Base-by-base conservation (phyloP, 768 basidiomycete genomes). In the Auricularia sp. region DNA sequence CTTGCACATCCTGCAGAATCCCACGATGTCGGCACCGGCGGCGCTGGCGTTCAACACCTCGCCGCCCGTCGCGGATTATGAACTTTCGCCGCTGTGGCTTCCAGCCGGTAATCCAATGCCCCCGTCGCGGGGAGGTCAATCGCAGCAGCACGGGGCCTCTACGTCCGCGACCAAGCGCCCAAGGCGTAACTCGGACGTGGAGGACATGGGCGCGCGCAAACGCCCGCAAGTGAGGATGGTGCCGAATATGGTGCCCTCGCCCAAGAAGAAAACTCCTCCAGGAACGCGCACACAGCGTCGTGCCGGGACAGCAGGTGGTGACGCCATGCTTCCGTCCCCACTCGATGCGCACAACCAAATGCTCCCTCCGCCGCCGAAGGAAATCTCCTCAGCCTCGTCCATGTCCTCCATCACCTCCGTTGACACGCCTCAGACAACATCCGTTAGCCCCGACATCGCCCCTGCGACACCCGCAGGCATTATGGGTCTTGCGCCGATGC, bases 381-480 rank as follows among this genome's bases (percentile, higher is more conserved):
- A 66, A 36, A 18, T 34, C 65, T 39, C 39, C 62, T 13, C 42
- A 24, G 35, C 61, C 47, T 45, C 42, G 34, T 21, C 29, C 29
- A 16, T 37, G 56, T 39, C 24, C 13, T 39, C 29, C 42, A 29
- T 34, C 37, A 54, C 35, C 44, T 42, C 65, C 0, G 63, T 67
- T 5, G 18, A 63, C n/a, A 33, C 65, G 29, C 47, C 65, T 36
- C 64, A 68, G 59, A 29, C 68, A 66, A 44, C 71, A 69, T 33
- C 67, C 63, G 6, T 71, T 73, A 72, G 80, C 78, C 66, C 73
- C 86, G 67, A 84, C 79, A 67, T 76, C 13, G 69, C 73, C 3
- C 95, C 95, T 5, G 92, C 93, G 54, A 97, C 95, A 0, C 95
- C 95, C 0, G 89, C 92, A 0, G 90, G 86, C 65, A 89, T 98